Conservation (phyloP, 495 filamentous ascomycete species). For the Talaromyces proteolyticus region DNA sequence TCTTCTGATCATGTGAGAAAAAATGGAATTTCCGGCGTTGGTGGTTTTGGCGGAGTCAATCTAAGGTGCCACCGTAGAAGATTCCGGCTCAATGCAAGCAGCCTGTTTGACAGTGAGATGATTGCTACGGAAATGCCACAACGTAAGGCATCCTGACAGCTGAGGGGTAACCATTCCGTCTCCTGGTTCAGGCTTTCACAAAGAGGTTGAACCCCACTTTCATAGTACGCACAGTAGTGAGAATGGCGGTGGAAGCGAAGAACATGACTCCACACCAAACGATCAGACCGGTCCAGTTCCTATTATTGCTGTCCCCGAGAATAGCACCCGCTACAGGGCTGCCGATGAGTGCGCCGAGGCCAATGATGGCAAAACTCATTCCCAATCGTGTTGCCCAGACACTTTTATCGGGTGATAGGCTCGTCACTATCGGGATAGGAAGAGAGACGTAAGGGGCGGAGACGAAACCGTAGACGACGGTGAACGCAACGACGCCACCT, state of each 20-base stretch:
- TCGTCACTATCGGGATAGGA: constrained; percentile 10
- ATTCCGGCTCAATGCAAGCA: background rate
- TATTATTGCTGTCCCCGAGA: constrained; percentile 3
- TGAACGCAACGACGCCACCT: constrained; percentile 14
- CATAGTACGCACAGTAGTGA: constrained; percentile 4
- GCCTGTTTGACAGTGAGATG: background rate
- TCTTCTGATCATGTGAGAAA: background rate
- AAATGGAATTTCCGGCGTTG: background rate
- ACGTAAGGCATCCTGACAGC: background rate
- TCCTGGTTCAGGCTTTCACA: constrained; percentile 2
- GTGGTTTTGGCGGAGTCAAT: background rate
- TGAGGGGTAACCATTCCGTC: no score
- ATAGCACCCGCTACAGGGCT: constrained; percentile 29
- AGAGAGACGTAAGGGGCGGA: constrained; percentile 26
- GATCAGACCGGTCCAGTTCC: background rate
- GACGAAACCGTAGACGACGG: constrained; percentile 22
- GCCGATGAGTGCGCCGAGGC: constrained; percentile 21
- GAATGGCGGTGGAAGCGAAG: constrained; percentile 1
- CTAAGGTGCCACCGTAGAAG: background rate
- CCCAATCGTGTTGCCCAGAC: constrained; percentile 30
- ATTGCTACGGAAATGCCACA: background rate
- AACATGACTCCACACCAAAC: constrained; percentile 2
- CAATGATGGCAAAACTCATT: constrained; percentile 21
- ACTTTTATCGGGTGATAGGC: constrained; percentile 11
- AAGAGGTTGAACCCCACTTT: constrained; percentile 3